phyloP scores from a whole-genome alignment of 208 protist species.

The Crithidia acanthocephali region DNA sequence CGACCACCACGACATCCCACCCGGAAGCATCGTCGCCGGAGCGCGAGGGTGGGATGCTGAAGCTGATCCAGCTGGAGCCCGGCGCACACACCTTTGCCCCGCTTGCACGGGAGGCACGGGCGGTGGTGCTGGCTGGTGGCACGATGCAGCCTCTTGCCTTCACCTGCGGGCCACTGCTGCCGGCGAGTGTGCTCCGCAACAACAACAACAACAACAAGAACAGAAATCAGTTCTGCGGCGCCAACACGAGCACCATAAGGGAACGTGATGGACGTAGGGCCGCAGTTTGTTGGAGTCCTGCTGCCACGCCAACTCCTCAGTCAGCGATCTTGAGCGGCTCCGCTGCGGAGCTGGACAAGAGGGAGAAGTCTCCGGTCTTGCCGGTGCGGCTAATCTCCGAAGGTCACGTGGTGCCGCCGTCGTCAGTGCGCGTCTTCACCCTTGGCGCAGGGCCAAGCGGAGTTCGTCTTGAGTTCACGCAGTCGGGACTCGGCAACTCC shows the following conservation, averaged over 20 bases:
- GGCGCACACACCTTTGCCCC: conserved; percentile 65
- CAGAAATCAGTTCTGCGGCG: too few species aligned
- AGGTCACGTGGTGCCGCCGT: conserved; percentile 85
- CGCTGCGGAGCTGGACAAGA: too few species aligned
- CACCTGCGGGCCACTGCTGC: conserved; percentile 76
- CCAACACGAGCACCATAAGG: too few species aligned
- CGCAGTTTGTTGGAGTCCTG: too few species aligned
- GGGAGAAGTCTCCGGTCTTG: background rate
- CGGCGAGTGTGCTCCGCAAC: background rate
- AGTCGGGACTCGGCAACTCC: conserved; percentile 18
- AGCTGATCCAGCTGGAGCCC: conserved; percentile 75
- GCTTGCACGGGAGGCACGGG: conserved; percentile 52
- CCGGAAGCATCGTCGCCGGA: too few species aligned
- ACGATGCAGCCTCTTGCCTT: conserved; percentile 94
- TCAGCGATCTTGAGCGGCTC: too few species aligned
- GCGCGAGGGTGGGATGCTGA: conserved; percentile 14
- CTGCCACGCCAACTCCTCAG: too few species aligned
- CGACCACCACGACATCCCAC: too few species aligned
- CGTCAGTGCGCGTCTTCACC: conserved; percentile 74
- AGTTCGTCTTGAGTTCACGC: conserved; percentile 57
- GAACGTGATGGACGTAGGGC: too few species aligned
- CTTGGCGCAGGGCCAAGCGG: conserved; percentile 68
- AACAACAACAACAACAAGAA: background rate
- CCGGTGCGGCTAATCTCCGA: conserved; percentile 59
- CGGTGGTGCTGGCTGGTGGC: conserved; percentile 89